These are phyloP conservation scores for Wallacemonas collosoma DNA, from an alignment of 208 protist species.

Conservation along the genomic window DNA sequence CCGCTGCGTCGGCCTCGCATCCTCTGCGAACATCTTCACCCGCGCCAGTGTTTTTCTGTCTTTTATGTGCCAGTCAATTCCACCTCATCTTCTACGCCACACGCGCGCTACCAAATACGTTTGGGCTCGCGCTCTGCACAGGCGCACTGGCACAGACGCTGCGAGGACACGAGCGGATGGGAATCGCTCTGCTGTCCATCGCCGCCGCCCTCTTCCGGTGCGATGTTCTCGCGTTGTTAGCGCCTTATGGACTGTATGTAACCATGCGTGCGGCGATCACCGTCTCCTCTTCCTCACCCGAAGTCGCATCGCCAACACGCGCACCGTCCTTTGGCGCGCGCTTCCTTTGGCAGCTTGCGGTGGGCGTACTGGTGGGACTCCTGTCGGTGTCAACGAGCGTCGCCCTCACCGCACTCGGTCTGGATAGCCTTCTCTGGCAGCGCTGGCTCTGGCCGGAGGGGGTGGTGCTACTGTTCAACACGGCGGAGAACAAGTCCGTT, in stretches of 20 bases:
- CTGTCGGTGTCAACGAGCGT: conserved; percentile 23
- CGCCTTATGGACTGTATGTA: conserved; percentile 38
- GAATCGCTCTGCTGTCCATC: conserved; percentile 31
- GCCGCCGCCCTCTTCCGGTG: conserved; percentile 73
- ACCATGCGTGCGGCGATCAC: conserved; percentile 1
- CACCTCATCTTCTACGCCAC: conserved; percentile 91
- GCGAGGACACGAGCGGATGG: conserved; percentile 18
- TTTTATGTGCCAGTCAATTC: conserved; percentile 72
- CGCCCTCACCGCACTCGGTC: conserved; percentile 28
- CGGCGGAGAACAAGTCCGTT: conserved; percentile 70
- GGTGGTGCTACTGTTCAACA: conserved; percentile 93
- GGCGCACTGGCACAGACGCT: conserved; percentile 54
- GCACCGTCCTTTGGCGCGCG: background rate
- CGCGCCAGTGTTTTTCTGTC: conserved; percentile 37
- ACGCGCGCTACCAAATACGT: conserved; percentile 92
- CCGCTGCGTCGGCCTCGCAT: background rate
- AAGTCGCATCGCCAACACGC: background rate
- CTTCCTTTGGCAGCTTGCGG: conserved; percentile 18
- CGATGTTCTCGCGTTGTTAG: conserved; percentile 78
- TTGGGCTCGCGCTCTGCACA: conserved; percentile 62
- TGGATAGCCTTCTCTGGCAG: conserved; percentile 90
- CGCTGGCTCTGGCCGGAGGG: conserved; percentile 90
- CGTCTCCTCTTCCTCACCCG: too few relatives aligned
- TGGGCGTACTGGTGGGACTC: conserved; percentile 28
- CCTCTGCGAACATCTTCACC: background rate